Evolutionary conservation across 257 asterid species (phyloP).

Genomic region (Sherardia arvensis): DNA sequence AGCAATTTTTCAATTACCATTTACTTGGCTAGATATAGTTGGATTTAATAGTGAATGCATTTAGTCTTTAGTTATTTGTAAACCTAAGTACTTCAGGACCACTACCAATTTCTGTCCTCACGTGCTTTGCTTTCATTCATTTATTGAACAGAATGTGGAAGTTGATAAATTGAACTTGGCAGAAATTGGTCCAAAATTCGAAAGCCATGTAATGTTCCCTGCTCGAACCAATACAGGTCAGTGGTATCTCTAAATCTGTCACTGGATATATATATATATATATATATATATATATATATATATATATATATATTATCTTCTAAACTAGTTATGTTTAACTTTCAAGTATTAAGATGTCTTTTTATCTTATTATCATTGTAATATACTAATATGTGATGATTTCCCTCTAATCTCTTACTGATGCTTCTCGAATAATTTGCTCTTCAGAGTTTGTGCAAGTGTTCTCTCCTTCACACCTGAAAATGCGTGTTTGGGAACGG

Average conservation of each 20-base stretch:
- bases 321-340: not conserved
- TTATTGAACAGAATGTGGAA: slow-evolving; percentile 40
- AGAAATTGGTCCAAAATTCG: slow-evolving; percentile 85
- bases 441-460: slow-evolving; percentile 84
- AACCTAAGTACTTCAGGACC: not conserved
- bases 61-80: not conserved
- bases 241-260: slow-evolving; percentile 2
- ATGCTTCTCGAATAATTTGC: not conserved
- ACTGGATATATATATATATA: too few relatives aligned
- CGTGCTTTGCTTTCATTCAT: not conserved
- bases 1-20: not conserved
- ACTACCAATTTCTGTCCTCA: not conserved
- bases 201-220: slow-evolving; percentile 63
- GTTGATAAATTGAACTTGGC: slow-evolving; percentile 73
- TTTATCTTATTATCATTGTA: not conserved
- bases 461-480: slow-evolving; percentile 70
- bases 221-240: slow-evolving; percentile 88
- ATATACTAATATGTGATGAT: too few relatives aligned
- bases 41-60: not conserved
- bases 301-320: not conserved
- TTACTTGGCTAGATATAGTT: not conserved
- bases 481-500: slow-evolving; percentile 99
- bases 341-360: not conserved
- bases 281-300: too few relatives aligned
- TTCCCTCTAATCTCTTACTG: not conserved